These are phyloP conservation scores for Globisporangium camurandrum DNA, from an alignment of 352 stramenopile genomes.

Conservation along the genomic window DNA sequence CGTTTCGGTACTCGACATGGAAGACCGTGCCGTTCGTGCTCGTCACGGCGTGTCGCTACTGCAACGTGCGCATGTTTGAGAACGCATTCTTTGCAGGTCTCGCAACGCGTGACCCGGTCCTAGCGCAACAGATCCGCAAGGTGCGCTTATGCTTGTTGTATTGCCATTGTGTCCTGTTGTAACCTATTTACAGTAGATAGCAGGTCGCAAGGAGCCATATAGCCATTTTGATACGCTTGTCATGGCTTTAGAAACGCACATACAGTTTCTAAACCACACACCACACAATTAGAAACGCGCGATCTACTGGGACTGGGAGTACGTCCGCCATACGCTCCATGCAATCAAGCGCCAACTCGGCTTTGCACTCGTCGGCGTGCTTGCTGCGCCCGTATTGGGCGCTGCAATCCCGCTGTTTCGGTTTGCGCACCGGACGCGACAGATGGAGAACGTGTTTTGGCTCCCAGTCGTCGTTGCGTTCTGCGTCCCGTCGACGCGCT, in stretches of 20 bases:
- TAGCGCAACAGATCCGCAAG: constrained; percentile 33
- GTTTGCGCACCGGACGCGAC: constrained; percentile 27
- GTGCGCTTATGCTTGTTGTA: no score
- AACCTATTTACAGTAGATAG: no score
- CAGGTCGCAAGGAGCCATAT: no score
- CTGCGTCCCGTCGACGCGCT: constrained; percentile 30
- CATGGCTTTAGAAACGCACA: background rate
- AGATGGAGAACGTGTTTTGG: constrained; percentile 60
- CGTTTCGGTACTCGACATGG: constrained; percentile 39
- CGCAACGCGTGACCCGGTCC: constrained; percentile 24
- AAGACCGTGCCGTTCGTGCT: constrained; percentile 52
- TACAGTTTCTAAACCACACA: background rate
- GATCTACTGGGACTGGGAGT: constrained; percentile 73
- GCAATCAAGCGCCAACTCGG: constrained; percentile 35
- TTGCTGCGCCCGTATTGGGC: constrained; percentile 14
- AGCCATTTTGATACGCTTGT: no score
- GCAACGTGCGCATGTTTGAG: constrained; percentile 58
- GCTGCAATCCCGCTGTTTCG: constrained; percentile 3
- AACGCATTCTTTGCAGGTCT: constrained; percentile 66
- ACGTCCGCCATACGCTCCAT: constrained; percentile 39
- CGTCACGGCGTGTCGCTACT: constrained; percentile 43
- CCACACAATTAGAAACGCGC: constrained; percentile 29
- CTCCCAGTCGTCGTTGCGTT: constrained; percentile 53
- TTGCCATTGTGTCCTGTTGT: no score
- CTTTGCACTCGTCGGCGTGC: constrained; percentile 44